These are phyloP conservation scores for Coemansia sp. DNA, from an alignment of 192 early-diverging fungal genomes.

Conservation along the genomic window DNA sequence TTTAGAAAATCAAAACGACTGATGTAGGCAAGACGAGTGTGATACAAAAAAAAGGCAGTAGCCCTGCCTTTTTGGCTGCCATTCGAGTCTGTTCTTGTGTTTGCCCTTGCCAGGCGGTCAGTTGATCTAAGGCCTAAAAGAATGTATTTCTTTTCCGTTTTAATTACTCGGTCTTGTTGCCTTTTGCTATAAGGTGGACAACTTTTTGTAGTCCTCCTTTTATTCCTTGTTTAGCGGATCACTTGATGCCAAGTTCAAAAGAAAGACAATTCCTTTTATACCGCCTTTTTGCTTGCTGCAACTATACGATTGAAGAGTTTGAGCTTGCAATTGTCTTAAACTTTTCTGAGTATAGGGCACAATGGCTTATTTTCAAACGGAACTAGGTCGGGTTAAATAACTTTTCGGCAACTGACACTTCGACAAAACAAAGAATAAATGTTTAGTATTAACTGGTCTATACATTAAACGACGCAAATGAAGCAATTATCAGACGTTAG, in stretches of 20 bases:
- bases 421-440: neutral
- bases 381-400: neutral
- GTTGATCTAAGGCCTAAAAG: neutral
- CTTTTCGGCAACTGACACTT: neutral
- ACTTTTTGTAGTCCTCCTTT: neutral
- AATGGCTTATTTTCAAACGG: neutral
- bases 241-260: neutral
- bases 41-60: neutral
- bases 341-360: neutral
- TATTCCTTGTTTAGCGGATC: neutral
- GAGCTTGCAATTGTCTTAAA: neutral
- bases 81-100: neutral
- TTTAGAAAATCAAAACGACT: neutral
- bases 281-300: neutral
- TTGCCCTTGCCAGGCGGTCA: neutral
- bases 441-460: neutral
- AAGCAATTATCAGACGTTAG: no score
- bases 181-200: neutral
- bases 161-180: neutral
- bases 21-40: neutral
- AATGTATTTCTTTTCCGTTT: neutral
- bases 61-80: neutral
- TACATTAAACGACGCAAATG: no score
- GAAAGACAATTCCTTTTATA: neutral
- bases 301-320: neutral